Evolutionary conservation across 1,284 basidiomycete genomes (phyloP), one percentile per base, ranked within the genome.

Genomic region (Gomphus sp.): DNA sequence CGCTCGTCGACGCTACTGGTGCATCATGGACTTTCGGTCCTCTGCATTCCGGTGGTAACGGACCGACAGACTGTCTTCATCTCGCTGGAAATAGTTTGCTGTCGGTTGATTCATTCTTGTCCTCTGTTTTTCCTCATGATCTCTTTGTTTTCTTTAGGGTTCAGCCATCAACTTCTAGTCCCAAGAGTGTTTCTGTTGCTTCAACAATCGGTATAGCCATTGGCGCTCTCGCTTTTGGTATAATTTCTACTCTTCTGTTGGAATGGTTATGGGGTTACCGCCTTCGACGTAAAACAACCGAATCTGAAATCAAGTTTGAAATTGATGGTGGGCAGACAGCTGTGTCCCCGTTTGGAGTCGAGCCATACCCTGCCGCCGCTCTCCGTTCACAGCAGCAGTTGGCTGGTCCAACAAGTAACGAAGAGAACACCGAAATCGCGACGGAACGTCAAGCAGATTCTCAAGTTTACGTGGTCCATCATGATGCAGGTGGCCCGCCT

Each of bases 1-100:
- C 78, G 18, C 68, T 84, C 18, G 72, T 73, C 5, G 82, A 85
- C 64, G 71, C 79, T 0, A 66, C 67, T 34, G 80, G 80, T 7
- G 72, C 74, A 49, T 68, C 68, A 31, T 84, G 82, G 82, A 66
- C 79, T 0, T 76, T 79, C 62, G 83, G 82, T 0, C 80, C 80
- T 1, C 64, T 84, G 5, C 82, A 84, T 60, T 74, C 73, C 52
- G 75, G 74, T 14, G 72, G 71, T 9, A 69, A 67, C 39, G 72
- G 72, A 12, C 63, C 72, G 1, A 73, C 70, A 12, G 67, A 67
- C 22, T 80, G 79, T 63, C 68, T 79, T 14, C 66, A 73, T 31
- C 66, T 71, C 2, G 58, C 41, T 36, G 37, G 60, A 50, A 59
- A 56, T 59, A 66, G 56, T 61, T 64, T 34, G 41, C 54, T 41